These are phyloP conservation scores for Fusarium scirpi DNA, from an alignment of 2,329 filamentous ascomycete species.

Conservation along the genomic window DNA sequence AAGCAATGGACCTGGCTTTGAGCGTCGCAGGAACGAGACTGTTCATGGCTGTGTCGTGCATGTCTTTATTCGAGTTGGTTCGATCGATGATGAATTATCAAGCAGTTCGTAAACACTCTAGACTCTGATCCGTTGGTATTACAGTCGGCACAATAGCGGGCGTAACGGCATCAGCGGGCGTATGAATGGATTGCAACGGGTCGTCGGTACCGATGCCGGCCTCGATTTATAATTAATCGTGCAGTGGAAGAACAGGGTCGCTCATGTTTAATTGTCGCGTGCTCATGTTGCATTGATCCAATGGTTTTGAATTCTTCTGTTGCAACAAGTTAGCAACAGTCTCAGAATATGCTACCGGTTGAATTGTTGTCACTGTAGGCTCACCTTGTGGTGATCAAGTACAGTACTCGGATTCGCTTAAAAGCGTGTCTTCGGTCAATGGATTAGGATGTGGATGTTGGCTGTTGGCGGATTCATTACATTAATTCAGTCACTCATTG, in stretches of 20 bases:
- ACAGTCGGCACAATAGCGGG: constrained; percentile 26
- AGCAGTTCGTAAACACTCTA: background rate
- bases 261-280: constrained; percentile 37
- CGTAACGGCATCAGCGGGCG: constrained; percentile 37
- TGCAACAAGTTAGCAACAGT: background rate
- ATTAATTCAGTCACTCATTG: constrained; percentile 14
- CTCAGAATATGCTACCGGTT: background rate
- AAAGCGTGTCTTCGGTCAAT: constrained; percentile 27
- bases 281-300: constrained; percentile 27
- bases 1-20: background rate
- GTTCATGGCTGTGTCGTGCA: background rate
- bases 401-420: background rate
- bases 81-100: constrained; percentile 8
- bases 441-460: constrained; percentile 10
- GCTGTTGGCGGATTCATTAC: background rate
- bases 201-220: constrained; percentile 26
- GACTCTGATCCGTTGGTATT: background rate
- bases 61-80: constrained; percentile 3
- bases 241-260: constrained; percentile 12
- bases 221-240: constrained; percentile 20
- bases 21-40: background rate
- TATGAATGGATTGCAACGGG: constrained; percentile 15
- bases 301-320: background rate
- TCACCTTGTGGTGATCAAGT: background rate
- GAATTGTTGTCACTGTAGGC: background rate